These are phyloP conservation scores for Beverwykella pulmonaria DNA, from an alignment of 495 filamentous ascomycete genomes.

Conservation along the genomic window DNA sequence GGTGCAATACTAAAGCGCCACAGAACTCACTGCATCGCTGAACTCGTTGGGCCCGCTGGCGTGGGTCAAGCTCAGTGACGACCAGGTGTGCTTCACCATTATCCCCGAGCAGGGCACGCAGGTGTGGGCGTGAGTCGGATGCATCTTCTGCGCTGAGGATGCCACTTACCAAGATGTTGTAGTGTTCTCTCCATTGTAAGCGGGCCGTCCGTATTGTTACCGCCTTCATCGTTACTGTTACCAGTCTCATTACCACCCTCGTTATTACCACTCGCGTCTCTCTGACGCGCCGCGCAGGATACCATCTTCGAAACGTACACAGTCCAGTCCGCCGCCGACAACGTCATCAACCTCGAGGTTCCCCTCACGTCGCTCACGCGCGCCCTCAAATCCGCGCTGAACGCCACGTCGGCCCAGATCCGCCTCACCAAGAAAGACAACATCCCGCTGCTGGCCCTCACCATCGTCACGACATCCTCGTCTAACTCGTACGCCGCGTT, in stretches of 20 bases:
- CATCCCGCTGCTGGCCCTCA: conserved; percentile 79
- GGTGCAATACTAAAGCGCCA: not conserved
- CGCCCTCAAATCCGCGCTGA: conserved; percentile 80
- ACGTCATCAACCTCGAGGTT: conserved; percentile 93
- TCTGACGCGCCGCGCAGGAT: conserved; percentile 53
- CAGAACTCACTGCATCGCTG: conserved; percentile 84
- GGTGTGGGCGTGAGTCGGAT: conserved; percentile 84
- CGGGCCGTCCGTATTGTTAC: conserved; percentile 1
- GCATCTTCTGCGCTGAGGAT: not conserved
- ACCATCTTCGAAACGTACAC: conserved; percentile 88
- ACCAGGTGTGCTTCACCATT: conserved; percentile 88
- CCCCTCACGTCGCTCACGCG: conserved; percentile 78
- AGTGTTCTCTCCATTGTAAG: conserved; percentile 48
- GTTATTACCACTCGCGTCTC: too few relatives aligned
- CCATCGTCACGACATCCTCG: conserved; percentile 58
- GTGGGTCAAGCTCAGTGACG: conserved; percentile 87
- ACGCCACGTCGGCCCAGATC: conserved; percentile 74
- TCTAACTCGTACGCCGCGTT: conserved; percentile 31
- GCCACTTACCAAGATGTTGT: conserved; percentile 7
- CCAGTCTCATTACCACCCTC: not conserved
- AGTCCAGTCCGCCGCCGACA: conserved; percentile 79
- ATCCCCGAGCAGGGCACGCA: conserved; percentile 91
- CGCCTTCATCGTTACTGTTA: too few relatives aligned
- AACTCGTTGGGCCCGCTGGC: conserved; percentile 87
- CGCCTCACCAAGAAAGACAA: conserved; percentile 91